Evolutionary conservation across 345 rosid genomes (phyloP).

Genomic region (Salix purpurea): DNA sequence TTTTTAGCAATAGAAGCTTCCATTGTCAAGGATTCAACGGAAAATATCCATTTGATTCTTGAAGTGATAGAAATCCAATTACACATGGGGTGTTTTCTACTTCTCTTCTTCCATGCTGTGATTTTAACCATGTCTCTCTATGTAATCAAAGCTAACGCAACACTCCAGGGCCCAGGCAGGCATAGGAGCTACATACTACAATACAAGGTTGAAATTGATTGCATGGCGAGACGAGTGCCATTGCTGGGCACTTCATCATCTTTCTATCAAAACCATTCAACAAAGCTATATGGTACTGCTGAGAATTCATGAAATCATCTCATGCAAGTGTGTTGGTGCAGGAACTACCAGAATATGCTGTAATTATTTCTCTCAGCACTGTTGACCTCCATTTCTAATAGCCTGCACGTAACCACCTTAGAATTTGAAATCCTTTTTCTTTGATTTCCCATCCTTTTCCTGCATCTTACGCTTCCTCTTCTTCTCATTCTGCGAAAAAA

Average conservation of each 20-base stretch:
- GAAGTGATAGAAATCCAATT: neutral
- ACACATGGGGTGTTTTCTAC: neutral
- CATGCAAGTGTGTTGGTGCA: neutral
- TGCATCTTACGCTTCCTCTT: conserved; percentile 89
- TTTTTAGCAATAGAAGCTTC: neutral
- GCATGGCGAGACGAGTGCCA: neutral
- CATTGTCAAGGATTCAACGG: neutral
- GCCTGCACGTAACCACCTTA: conserved; percentile 12
- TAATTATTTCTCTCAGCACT: neutral
- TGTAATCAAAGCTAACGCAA: neutral
- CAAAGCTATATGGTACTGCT: neutral
- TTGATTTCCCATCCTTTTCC: conserved; percentile 90
- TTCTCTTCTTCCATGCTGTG: neutral
- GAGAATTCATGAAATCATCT: neutral
- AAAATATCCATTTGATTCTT: neutral
- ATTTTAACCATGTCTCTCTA: neutral
- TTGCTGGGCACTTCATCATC: neutral
- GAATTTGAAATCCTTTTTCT: conserved; percentile 92
- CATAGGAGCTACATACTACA: neutral
- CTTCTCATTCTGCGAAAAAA: conserved; percentile 69
- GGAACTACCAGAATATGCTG: neutral
- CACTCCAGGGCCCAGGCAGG: neutral
- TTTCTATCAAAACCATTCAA: neutral
- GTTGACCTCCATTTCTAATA: neutral
- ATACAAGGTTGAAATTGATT: neutral